These are phyloP conservation scores for Calocera viscosa DNA, from an alignment of 768 basidiomycete species.

Conservation along the genomic window DNA sequence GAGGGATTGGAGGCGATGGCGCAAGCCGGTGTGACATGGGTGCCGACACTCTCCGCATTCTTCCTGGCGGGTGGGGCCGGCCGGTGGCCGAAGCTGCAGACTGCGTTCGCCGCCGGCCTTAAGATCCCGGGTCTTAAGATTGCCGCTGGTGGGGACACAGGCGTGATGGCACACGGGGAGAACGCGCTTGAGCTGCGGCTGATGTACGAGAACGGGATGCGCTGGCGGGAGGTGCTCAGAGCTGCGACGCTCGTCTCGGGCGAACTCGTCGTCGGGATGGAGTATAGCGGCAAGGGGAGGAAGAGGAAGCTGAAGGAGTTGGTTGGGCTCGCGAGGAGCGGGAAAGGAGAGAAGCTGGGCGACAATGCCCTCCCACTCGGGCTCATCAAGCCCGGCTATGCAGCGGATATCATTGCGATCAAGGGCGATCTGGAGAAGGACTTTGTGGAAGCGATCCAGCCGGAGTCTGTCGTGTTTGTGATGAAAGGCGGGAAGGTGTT, in stretches of 20 bases:
- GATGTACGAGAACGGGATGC: constrained; percentile 46
- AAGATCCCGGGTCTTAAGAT: constrained; percentile 35
- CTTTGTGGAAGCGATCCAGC: constrained; percentile 36
- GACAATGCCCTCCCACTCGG: constrained; percentile 47
- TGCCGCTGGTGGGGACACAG: constrained; percentile 54
- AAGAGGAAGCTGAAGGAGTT: constrained; percentile 22
- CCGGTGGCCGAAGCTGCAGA: constrained; percentile 8
- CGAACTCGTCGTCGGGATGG: constrained; percentile 39
- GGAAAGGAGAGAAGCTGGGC: constrained; percentile 27
- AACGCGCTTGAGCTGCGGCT: constrained; percentile 50
- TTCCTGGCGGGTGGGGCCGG: constrained; percentile 23
- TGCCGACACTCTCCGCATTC: constrained; percentile 46
- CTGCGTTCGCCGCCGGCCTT: constrained; percentile 36
- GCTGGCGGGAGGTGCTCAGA: constrained; percentile 39
- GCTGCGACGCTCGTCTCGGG: constrained; percentile 53
- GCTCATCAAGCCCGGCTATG: constrained; percentile 40
- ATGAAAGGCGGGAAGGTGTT: constrained; percentile 46
- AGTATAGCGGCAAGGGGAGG: constrained; percentile 33
- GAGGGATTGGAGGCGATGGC: constrained; percentile 10
- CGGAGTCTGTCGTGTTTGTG: constrained; percentile 40
- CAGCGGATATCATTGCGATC: constrained; percentile 38
- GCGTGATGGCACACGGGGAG: constrained; percentile 47
- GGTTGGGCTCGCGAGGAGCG: constrained; percentile 19
- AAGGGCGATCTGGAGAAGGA: constrained; percentile 31
- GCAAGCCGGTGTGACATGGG: constrained; percentile 33